phyloP scores from a whole-genome alignment of 2,329 filamentous ascomycete genomes.

The Sarocladium strictum region DNA sequence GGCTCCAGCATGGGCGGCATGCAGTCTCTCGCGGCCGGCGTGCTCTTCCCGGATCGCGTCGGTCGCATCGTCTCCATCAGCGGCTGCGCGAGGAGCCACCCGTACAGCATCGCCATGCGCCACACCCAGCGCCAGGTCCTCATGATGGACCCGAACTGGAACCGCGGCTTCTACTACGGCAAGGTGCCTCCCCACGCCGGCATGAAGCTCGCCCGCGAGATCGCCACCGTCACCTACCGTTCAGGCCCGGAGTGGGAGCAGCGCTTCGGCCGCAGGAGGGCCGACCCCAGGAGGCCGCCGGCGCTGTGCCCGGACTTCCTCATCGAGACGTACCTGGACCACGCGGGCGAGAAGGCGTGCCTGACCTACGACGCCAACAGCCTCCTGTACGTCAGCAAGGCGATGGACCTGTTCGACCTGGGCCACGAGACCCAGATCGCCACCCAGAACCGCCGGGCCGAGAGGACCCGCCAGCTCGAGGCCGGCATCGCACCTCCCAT shows the following conservation, averaged over 20 bases:
- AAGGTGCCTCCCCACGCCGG: constrained; percentile 84
- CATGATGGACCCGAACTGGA: constrained; percentile 99
- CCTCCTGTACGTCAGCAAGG: constrained; percentile 92
- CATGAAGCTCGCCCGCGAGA: constrained; percentile 97
- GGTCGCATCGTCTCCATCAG: constrained; percentile 81
- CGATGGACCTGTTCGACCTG: constrained; percentile 97
- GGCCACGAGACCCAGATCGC: constrained; percentile 64
- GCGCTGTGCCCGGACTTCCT: constrained; percentile 96
- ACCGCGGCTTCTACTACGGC: constrained; percentile 89
- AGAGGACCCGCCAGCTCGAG: constrained; percentile 52
- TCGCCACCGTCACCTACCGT: constrained; percentile 94
- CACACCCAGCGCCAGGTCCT: constrained; percentile 96
- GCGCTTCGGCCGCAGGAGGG: constrained; percentile 80
- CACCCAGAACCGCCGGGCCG: constrained; percentile 54
- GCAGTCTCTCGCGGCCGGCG: constrained; percentile 86
- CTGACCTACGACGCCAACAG: constrained; percentile 96
- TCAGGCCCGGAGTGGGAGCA: constrained; percentile 97
- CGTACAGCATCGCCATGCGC: constrained; percentile 97
- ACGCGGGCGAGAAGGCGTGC: constrained; percentile 97
- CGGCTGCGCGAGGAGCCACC: constrained; percentile 89
- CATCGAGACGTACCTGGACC: constrained; percentile 96
- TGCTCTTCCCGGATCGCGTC: constrained; percentile 76
- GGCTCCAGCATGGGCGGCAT: constrained; percentile 98
- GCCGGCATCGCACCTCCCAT: constrained; percentile 45
- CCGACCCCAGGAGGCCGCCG: constrained; percentile 79